Conservation (phyloP, 768 basidiomycete genomes). For the Kondoa subrosea region DNA sequence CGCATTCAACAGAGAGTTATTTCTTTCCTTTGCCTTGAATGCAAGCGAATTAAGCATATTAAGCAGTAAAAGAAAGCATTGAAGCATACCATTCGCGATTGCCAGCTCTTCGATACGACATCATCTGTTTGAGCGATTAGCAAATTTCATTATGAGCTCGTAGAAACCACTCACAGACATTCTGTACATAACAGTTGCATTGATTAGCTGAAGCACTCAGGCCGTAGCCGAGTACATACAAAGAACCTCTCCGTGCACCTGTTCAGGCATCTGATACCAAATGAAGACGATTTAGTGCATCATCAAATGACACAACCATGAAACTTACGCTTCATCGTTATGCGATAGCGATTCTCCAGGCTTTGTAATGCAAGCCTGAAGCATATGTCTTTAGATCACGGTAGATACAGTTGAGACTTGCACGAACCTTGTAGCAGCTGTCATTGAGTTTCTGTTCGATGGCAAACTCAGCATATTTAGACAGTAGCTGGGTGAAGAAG, state of each 20-base stretch:
- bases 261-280: conserved; percentile 3
- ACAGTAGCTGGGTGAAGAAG: not conserved
- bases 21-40: not conserved
- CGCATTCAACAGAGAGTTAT: not conserved
- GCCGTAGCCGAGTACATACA: not conserved
- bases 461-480: not conserved
- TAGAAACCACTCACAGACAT: conserved; percentile 1
- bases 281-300: not conserved
- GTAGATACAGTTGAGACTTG: not conserved
- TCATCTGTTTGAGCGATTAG: not conserved
- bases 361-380: conserved; percentile 9
- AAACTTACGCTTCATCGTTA: conserved; percentile 15
- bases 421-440: conserved; percentile 16
- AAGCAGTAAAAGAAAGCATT: not conserved
- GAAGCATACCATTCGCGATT: not conserved
- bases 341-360: not conserved
- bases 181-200: conserved; percentile 8
- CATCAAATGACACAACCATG: conserved; percentile 1
- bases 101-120: not conserved
- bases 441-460: conserved; percentile 14
- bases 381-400: not conserved
- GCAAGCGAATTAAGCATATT: too few species aligned
- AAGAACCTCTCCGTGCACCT: not conserved
- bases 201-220: not conserved
- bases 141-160: not conserved